Base-by-base conservation (phyloP, 179 eudicot genomes). In the Silene noctiflora region DNA sequence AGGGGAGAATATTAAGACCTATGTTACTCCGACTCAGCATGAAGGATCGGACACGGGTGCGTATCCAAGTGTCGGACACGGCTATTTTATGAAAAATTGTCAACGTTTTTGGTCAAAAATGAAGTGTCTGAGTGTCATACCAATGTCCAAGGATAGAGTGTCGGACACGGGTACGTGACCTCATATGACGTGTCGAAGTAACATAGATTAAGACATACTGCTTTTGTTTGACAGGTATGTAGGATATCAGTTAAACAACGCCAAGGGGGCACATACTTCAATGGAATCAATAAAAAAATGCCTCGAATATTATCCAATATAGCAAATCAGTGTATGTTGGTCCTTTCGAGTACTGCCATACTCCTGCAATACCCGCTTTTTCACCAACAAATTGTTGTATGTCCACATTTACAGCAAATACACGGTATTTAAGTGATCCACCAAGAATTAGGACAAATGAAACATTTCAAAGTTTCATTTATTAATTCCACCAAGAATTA, bases 381-480 rank as follows among this genome's bases (percentile, higher is more conserved):
- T 39, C 67, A 25, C 77, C 83, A 77, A 77, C 75, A 76, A 25
- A 46, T 67, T 7, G 62, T 0, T 81, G 65, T 81, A 46, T 44
- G 83, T 77, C 83, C 83, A 81, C 73, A 77, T 76, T 76, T 81
- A 77, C 80, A 77, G 83, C 83, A 73, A 73, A 59, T 81, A 74
- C 75, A 77, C 83, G 67, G 77, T 72, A 5, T 76, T 77, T 81
- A 60, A 81, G 83, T 73, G 77, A 81, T 58, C 77, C 75, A 76
- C 83, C 83, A 81, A 80, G 83, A 81, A 81, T 81, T 81, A 81
- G 83, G 83, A 77, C 83, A 72, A 20, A 25, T 75, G 62, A 59
- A 17, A 17, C 67, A n/a, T 35, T 35, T 53, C 53, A 19, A 35
- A 6, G 19, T n/a, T 35, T n/a, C 22, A 44, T 44, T 3, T 42